Evolutionary conservation across 257 asterid species (phyloP).

Genomic region (Ophiorrhiza pumila): DNA sequence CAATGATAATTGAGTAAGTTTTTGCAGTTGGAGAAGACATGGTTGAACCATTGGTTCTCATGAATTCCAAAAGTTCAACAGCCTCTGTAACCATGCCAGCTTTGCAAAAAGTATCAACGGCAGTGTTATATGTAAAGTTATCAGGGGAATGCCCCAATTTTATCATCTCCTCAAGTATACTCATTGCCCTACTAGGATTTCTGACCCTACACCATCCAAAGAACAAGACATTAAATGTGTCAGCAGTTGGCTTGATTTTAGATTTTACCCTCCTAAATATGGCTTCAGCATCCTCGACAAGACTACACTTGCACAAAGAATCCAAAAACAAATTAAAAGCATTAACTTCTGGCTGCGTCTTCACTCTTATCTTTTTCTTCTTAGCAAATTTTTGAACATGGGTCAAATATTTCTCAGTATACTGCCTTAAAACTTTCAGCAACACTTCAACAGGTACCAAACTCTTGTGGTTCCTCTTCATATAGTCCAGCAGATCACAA

Average conservation of each 20-base stretch:
- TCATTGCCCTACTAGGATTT: slow-evolving; percentile 64
- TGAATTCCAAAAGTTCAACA: slow-evolving; percentile 58
- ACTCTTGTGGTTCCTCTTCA: slow-evolving; percentile 60
- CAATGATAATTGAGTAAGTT: slow-evolving; percentile 69
- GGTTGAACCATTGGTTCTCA: slow-evolving; percentile 70
- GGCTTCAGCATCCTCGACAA: slow-evolving; percentile 75
- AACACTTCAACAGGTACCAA: slow-evolving; percentile 67
- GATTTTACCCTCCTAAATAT: slow-evolving; percentile 53
- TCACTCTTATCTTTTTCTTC: slow-evolving; percentile 85
- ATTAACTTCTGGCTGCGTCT: slow-evolving; percentile 75
- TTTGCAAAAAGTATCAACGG: slow-evolving; percentile 78
- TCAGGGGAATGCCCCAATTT: slow-evolving; percentile 63
- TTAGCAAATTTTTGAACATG: slow-evolving; percentile 77
- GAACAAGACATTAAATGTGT: slow-evolving; percentile 71
- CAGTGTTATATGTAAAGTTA: slow-evolving; percentile 72
- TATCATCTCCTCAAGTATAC: slow-evolving; percentile 71
- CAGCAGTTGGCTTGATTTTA: slow-evolving; percentile 69
- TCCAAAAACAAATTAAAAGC: slow-evolving; percentile 77
- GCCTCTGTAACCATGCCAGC: slow-evolving; percentile 86
- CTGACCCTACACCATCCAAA: slow-evolving; percentile 89
- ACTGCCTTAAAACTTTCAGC: slow-evolving; percentile 53
- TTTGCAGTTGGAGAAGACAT: slow-evolving; percentile 86
- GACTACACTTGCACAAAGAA: slow-evolving; percentile 80
- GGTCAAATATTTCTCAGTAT: slow-evolving; percentile 71
- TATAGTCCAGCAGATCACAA: slow-evolving; percentile 79